Conservation (phyloP, 192 early-diverging fungal genomes). For the Cetraspora pellucida region DNA sequence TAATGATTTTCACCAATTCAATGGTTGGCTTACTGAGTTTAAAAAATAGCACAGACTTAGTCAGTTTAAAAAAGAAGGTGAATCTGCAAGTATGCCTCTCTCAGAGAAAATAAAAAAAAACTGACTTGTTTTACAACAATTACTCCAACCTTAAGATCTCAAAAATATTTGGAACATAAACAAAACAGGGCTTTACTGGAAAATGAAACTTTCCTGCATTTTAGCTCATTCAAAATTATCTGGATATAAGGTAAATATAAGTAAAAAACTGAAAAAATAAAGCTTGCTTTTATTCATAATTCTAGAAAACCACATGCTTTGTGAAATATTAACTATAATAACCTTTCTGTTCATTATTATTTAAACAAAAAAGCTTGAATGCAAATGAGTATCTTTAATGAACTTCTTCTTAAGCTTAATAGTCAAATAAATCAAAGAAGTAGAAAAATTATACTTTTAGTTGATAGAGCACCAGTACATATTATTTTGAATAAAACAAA, state of each 20-base stretch:
- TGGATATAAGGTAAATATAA: neutral
- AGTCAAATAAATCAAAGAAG: slow-evolving; percentile 15
- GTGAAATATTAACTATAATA: too few species aligned
- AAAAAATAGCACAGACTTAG: slow-evolving; percentile 4
- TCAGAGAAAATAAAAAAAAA: slow-evolving; percentile 9
- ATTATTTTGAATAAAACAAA: slow-evolving; percentile 15
- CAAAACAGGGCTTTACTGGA: slow-evolving; percentile 19
- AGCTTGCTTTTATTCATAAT: slow-evolving; percentile 12
- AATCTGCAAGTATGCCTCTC: slow-evolving; percentile 9
- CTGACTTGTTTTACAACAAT: neutral
- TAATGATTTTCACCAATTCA: slow-evolving; percentile 18
- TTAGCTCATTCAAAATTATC: slow-evolving; percentile 13
- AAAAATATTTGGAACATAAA: slow-evolving; percentile 23
- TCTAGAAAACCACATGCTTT: neutral
- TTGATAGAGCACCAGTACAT: slow-evolving; percentile 13
- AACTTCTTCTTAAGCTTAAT: slow-evolving; percentile 9
- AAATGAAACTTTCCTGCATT: slow-evolving; percentile 8
- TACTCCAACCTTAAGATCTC: neutral
- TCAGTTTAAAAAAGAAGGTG: neutral
- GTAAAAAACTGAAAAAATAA: slow-evolving; percentile 8
- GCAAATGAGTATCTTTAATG: neutral
- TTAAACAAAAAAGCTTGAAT: too few species aligned
- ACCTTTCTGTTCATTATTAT: too few species aligned
- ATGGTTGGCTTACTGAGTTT: slow-evolving; percentile 20
- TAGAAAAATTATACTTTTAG: slow-evolving; percentile 14